Evolutionary conservation across 192 early-diverging fungal genomes (phyloP), one percentile per base, ranked within the genome.

Genomic region (Coemansia sp.): DNA sequence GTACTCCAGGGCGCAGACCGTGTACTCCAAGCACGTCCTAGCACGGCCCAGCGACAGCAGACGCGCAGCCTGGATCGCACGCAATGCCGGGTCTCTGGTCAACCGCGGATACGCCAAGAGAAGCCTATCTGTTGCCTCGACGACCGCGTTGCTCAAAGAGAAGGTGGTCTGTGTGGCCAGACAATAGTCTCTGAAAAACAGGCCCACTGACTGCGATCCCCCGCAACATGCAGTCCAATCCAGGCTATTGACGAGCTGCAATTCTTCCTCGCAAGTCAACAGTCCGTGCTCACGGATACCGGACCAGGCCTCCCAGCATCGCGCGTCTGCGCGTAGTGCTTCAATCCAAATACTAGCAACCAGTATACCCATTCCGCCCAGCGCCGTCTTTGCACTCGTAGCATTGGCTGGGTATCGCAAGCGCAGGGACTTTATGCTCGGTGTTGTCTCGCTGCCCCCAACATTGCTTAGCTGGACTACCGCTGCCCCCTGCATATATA

Each of bases 241-340:
- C 5, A 78, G 44, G 16, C 55, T 34, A 2, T 36, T 27, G 41
- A 85, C 67, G 29, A 85, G 68, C 38, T 46, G 47, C 0, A 52
- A 24, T 29, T 85, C 83, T 36, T 80, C 83, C 11, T 68, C 46
- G 41, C 64, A 40, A 0, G 83, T 80, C 41, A 85, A 70, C 59
- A 85, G 51, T 3, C 84, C 84, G 34, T 81, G 65, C 42, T 78
- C 78, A n/a, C 79, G 67, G n/a, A 85, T 57, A 2, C 78, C 78
- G 1, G 79, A 67, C 84, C 84, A 85, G 13, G 84, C 84, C 66
- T 85, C 84, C 84, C 84, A 85, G 65, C 84, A 85, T 43, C 84
- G 79, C 12, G 79, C 66, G 33, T 85, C 84, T 4, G 59, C 54
- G 1, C 65, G 66, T 9, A 81, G 5, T 8, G 79, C 73, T 22